Evolutionary conservation across 306 rosid genomes (phyloP).

Genomic region (Vicia sativa): DNA sequence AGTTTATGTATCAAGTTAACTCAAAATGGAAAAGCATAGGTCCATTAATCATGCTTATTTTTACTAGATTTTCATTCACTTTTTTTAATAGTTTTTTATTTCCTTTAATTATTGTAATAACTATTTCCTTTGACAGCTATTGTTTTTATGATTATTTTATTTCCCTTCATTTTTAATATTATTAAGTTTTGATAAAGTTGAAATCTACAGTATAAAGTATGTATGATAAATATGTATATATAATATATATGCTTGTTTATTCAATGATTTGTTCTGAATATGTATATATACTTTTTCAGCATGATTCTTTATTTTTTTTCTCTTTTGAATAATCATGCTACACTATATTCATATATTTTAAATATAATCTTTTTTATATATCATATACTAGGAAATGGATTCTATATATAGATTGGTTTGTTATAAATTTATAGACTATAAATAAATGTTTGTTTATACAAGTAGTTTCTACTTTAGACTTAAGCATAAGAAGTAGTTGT

Average conservation of each 20-base stretch:
- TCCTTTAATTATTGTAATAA: constrained; percentile 7
- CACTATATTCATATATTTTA: background rate
- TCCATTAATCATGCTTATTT: constrained; percentile 9
- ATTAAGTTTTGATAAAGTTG: constrained; percentile 37
- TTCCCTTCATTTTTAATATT: constrained; percentile 1
- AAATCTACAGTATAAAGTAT: constrained; percentile 55
- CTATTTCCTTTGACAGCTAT: constrained; percentile 33
- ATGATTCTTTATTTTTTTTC: too few species aligned
- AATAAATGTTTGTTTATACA: constrained; percentile 47
- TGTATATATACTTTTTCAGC: too few species aligned
- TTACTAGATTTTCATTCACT: background rate
- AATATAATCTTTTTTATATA: too few species aligned
- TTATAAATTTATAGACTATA: constrained; percentile 34
- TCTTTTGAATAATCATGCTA: constrained; percentile 20
- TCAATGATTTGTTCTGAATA: too few species aligned
- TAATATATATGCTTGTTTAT: too few species aligned
- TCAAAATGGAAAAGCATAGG: constrained; percentile 42
- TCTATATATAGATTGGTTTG: constrained; percentile 14
- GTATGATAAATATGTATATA: background rate
- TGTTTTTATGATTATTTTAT: background rate
- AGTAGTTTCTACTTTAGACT: constrained; percentile 58
- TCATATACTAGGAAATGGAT: background rate
- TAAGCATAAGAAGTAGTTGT: constrained; percentile 68
- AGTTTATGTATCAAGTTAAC: constrained; percentile 42
- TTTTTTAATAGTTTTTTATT: constrained; percentile 4